A percentile compares a stretch with the other conserved stretches of the same genome.
These are phyloP conservation scores for Fistulinella prunicolor DNA, from an alignment of 768 basidiomycete genomes.

Conservation along the genomic window DNA sequence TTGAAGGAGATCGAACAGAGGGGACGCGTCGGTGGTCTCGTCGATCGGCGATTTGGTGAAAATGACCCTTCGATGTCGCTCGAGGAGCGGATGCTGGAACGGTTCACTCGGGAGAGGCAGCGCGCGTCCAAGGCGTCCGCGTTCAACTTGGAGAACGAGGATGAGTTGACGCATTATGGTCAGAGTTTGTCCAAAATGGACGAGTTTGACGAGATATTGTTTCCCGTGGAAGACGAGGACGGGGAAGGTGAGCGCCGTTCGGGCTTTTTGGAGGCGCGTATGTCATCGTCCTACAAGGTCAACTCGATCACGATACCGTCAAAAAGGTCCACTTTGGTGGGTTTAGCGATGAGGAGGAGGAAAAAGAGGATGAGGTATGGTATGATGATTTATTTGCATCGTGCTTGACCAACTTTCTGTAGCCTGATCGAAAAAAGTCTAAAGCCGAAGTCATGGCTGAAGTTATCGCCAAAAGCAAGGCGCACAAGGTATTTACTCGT, in stretches of 20 bases:
- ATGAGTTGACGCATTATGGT: slow-evolving; percentile 89
- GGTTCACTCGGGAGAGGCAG: slow-evolving; percentile 90
- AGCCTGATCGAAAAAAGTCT: slow-evolving; percentile 84
- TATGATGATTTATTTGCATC: not conserved
- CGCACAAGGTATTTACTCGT: slow-evolving; percentile 67
- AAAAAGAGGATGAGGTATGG: slow-evolving; percentile 49
- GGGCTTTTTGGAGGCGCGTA: not conserved
- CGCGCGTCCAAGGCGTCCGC: slow-evolving; percentile 66
- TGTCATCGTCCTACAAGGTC: slow-evolving; percentile 41
- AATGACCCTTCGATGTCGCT: slow-evolving; percentile 88
- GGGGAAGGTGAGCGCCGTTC: slow-evolving; percentile 36
- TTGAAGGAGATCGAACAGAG: slow-evolving; percentile 85
- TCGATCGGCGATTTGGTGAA: slow-evolving; percentile 96
- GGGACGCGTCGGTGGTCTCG: slow-evolving; percentile 80
- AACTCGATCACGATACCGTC: slow-evolving; percentile 67
- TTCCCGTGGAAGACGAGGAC: slow-evolving; percentile 49
- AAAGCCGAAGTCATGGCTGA: slow-evolving; percentile 98
- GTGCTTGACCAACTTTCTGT: slow-evolving; percentile 5
- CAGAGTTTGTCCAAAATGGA: slow-evolving; percentile 82
- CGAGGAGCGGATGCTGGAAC: slow-evolving; percentile 95
- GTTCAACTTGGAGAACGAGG: slow-evolving; percentile 92
- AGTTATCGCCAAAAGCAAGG: slow-evolving; percentile 95
- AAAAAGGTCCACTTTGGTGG: slow-evolving; percentile 80
- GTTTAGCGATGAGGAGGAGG: slow-evolving; percentile 67
- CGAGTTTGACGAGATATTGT: slow-evolving; percentile 73